Evolutionary conservation across 1,139 yeast species (phyloP).

Genomic region (Yamadazyma sp.): DNA sequence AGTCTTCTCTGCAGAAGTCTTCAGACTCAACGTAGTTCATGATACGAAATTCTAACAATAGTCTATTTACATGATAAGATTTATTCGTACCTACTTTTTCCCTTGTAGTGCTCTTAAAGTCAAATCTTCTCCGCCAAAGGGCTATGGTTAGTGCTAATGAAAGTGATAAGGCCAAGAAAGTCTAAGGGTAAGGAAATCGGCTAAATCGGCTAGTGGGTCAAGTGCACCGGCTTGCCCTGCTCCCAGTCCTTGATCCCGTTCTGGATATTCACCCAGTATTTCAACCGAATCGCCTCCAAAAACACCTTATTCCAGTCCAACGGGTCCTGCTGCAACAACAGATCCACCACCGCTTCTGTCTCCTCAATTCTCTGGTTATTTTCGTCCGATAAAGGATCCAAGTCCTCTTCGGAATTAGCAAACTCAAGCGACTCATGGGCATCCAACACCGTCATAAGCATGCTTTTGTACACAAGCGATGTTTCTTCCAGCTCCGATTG

Average conservation of each 20-base stretch:
- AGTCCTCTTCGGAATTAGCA: constrained; percentile 57
- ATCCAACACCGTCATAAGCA: constrained; percentile 74
- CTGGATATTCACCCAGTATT: constrained; percentile 82
- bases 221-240: constrained; percentile 62
- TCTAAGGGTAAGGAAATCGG: not conserved
- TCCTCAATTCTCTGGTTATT: constrained; percentile 53
- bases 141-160: no score
- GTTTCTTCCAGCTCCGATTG: constrained; percentile 31
- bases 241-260: constrained; percentile 78
- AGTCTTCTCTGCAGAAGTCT: no score
- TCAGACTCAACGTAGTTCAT: no score
- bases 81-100: not conserved
- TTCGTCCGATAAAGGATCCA: constrained; percentile 51
- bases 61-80: constrained; percentile 2
- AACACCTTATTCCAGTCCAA: constrained; percentile 57
- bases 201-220: constrained; percentile 47
- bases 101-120: no score
- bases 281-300: constrained; percentile 65
- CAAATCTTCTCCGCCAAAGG: no score
- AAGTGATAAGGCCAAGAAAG: not conserved
- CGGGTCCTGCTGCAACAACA: constrained; percentile 32
- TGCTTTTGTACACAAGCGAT: constrained; percentile 49
- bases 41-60: no score
- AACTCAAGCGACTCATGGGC: constrained; percentile 75
- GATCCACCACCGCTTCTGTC: constrained; percentile 34